Evolutionary conservation across 2,329 filamentous ascomycete species (phyloP).

Genomic region (Pseudocercospora crystallina): DNA sequence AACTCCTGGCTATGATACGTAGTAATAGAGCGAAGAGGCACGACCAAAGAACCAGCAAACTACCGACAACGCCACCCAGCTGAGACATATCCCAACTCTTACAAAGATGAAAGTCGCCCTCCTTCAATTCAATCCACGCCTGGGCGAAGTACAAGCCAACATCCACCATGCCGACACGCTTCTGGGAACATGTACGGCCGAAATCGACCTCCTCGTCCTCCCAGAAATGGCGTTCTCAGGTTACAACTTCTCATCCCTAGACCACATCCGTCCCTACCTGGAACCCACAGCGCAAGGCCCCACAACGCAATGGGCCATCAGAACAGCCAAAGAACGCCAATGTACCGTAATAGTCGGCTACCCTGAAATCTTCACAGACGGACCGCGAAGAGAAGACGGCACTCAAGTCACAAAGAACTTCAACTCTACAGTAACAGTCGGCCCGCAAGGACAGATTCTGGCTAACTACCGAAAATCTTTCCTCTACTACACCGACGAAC

Average conservation of each 20-base stretch:
- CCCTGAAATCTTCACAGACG: constrained; percentile 55
- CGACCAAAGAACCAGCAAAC: no score
- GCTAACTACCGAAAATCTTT: constrained; percentile 64
- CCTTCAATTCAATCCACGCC: constrained; percentile 69
- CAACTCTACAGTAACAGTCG: constrained; percentile 60
- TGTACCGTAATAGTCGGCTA: constrained; percentile 73
- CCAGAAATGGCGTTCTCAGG: constrained; percentile 77
- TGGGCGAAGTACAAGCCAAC: constrained; percentile 71
- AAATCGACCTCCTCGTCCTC: constrained; percentile 70
- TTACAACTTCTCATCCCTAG: constrained; percentile 73
- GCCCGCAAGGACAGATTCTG: constrained; percentile 54
- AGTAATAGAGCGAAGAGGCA: no score
- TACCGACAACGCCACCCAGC: no score
- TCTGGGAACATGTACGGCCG: constrained; percentile 47
- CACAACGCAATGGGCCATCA: constrained; percentile 69
- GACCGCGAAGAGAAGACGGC: constrained; percentile 4
- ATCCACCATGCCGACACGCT: constrained; percentile 66
- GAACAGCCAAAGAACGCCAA: constrained; percentile 63
- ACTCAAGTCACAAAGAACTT: constrained; percentile 41
- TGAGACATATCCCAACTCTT: not conserved
- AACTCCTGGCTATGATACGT: no score
- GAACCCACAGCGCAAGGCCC: constrained; percentile 67
- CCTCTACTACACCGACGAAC: constrained; percentile 67
- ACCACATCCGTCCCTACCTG: constrained; percentile 67
- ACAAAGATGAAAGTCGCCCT: constrained; percentile 63